Percentiles rank a stretch among this genome's conserved stretches.
Evolutionary conservation across 768 basidiomycete genomes (phyloP).

Genomic region (Mycena galopus): DNA sequence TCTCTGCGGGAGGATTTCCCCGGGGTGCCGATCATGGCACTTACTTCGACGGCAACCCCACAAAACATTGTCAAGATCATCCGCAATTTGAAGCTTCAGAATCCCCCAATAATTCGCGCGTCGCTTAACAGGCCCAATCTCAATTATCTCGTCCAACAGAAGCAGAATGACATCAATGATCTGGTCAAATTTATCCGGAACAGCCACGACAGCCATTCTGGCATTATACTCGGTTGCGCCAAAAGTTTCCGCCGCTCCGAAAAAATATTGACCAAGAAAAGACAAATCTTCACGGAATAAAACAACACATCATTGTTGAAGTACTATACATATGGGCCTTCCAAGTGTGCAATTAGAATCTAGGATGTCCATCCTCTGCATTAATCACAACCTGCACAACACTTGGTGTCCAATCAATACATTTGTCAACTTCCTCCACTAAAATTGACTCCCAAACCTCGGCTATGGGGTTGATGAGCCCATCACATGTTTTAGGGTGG

Average conservation of each 20-base stretch:
- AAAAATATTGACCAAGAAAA: too few relatives aligned
- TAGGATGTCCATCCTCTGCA: too few relatives aligned
- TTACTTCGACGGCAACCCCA: slow-evolving; percentile 79
- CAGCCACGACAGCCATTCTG: background rate
- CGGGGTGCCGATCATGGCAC: slow-evolving; percentile 76
- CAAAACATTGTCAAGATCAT: slow-evolving; percentile 72
- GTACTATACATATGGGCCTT: too few relatives aligned
- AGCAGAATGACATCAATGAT: slow-evolving; percentile 34
- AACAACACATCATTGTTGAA: too few relatives aligned
- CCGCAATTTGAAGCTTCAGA: slow-evolving; percentile 59
- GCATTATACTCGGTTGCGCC: slow-evolving; percentile 24
- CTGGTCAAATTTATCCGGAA: slow-evolving; percentile 3
- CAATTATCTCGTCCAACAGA: slow-evolving; percentile 70
- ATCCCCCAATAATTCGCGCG: slow-evolving; percentile 62
- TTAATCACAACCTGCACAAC: slow-evolving; percentile 47
- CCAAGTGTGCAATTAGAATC: too few relatives aligned
- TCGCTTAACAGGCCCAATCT: slow-evolving; percentile 83
- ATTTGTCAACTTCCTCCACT: too few relatives aligned
- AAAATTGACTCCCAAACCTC: too few relatives aligned
- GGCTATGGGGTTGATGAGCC: too few relatives aligned
- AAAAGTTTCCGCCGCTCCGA: too few relatives aligned
- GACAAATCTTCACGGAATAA: too few relatives aligned
- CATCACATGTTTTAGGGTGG: too few relatives aligned
- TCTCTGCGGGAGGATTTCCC: slow-evolving; percentile 70
- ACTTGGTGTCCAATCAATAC: too few relatives aligned